Evolutionary conservation across 805 yeast species (phyloP).

Genomic region (Diddensiella transvaalensis): DNA sequence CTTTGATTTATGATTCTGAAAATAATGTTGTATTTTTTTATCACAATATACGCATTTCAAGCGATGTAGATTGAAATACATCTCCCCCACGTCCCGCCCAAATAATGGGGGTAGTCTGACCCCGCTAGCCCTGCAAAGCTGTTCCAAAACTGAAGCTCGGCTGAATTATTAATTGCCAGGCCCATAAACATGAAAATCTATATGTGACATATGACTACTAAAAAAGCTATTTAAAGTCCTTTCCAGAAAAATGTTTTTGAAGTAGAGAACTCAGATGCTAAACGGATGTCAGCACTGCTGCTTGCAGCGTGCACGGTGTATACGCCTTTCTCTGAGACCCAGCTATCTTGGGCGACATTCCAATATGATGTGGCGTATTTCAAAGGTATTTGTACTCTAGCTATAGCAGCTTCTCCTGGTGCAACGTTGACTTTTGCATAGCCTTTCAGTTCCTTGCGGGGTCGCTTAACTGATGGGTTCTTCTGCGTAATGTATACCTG

Average conservation of each 20-base stretch:
- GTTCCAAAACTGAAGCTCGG: no score
- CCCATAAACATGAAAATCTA: no score
- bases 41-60: no score
- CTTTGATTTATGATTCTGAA: no score
- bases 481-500: conserved; percentile 46
- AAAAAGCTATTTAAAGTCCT: conserved; percentile 10
- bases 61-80: no score
- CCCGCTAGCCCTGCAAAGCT: no score
- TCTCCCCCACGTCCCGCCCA: no score
- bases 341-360: conserved; percentile 45
- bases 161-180: no score
- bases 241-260: conserved; percentile 12
- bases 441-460: conserved; percentile 57
- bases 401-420: conserved; percentile 42
- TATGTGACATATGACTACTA: no score
- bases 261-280: conserved; percentile 3
- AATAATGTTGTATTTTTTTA: no score
- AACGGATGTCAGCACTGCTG: conserved; percentile 10
- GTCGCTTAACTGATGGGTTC: conserved; percentile 43
- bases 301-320: conserved; percentile 35
- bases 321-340: conserved; percentile 49
- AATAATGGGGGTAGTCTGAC: no score
- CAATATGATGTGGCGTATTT: conserved; percentile 55
- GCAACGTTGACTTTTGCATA: conserved; percentile 46
- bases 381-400: conserved; percentile 37